A percentile compares a stretch with the other conserved stretches of the same genome.
Evolutionary conservation across 768 basidiomycete genomes (phyloP).

Genomic region (Tricholoma hemisulphureum): DNA sequence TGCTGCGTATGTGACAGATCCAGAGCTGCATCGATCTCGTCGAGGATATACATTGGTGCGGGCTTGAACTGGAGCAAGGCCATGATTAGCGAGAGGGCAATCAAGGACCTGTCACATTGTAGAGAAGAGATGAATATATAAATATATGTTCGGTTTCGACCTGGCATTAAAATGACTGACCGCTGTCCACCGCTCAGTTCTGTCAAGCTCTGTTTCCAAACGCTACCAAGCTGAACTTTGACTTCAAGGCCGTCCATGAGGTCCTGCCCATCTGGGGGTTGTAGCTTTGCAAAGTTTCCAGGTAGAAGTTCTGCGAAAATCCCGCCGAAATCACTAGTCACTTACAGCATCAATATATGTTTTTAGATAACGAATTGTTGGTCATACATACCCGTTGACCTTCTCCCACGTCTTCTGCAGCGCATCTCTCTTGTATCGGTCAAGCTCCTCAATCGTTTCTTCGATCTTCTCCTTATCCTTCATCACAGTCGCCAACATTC

Average conservation of each 20-base stretch:
- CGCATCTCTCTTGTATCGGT: slow-evolving; percentile 91
- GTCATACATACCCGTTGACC: slow-evolving; percentile 82
- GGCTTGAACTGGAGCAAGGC: slow-evolving; percentile 98
- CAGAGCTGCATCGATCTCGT: slow-evolving; percentile 97
- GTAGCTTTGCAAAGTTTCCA: slow-evolving; percentile 93
- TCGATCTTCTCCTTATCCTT: slow-evolving; percentile 96
- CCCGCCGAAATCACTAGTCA: slow-evolving; percentile 85
- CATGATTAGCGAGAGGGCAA: slow-evolving; percentile 98
- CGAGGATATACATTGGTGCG: slow-evolving; percentile 98
- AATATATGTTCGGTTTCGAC: background rate
- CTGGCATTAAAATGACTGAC: slow-evolving; percentile 40
- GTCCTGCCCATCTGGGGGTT: slow-evolving; percentile 91
- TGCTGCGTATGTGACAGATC: slow-evolving; percentile 97
- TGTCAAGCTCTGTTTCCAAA: slow-evolving; percentile 98
- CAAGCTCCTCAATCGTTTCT: slow-evolving; percentile 87
- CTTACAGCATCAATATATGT: background rate
- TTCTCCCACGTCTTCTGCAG: slow-evolving; percentile 95
- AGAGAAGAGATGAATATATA: background rate
- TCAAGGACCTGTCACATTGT: slow-evolving; percentile 69
- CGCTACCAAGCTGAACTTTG: slow-evolving; percentile 89
- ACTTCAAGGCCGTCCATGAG: slow-evolving; percentile 95
- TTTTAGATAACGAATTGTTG: background rate
- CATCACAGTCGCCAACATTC: slow-evolving; percentile 83
- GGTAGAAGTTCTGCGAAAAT: slow-evolving; percentile 96
- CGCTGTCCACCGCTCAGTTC: slow-evolving; percentile 97